Conservation (phyloP, 1,284 basidiomycete genomes). For the Schizophyllum commune region DNA sequence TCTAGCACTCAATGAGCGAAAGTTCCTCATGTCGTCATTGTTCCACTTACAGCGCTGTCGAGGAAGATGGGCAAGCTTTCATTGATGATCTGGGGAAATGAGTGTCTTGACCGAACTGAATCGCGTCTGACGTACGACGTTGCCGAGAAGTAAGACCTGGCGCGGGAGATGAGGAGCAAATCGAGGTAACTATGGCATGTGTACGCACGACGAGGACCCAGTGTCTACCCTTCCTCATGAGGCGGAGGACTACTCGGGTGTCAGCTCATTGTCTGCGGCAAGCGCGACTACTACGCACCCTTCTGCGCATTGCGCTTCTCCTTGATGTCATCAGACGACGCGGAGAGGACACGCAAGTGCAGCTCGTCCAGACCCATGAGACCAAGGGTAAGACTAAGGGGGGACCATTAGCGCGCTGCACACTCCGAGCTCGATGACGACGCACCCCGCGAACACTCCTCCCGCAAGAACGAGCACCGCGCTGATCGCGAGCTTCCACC, state of each 20-base stretch:
- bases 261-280: background rate
- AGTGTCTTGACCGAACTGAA: background rate
- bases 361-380: conserved; percentile 94
- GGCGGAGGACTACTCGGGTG: conserved; percentile 48
- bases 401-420: conserved; percentile 1
- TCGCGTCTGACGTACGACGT: conserved; percentile 58
- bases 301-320: conserved; percentile 69
- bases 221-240: conserved; percentile 80
- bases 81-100: conserved; percentile 64
- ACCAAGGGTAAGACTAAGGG: conserved; percentile 70
- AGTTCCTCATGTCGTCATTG: conserved; percentile 19
- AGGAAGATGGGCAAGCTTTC: conserved; percentile 93
- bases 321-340: conserved; percentile 65
- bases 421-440: conserved; percentile 8
- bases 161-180: background rate
- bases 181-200: background rate
- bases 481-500: conserved; percentile 63
- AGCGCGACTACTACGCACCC: conserved; percentile 31
- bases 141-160: conserved; percentile 74
- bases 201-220: conserved; percentile 86
- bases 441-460: conserved; percentile 82
- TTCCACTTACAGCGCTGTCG: conserved; percentile 67
- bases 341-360: conserved; percentile 79
- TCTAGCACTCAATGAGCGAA: conserved; percentile 23
- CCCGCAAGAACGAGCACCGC: conserved; percentile 65